phyloP scores from a whole-genome alignment of 2,329 filamentous ascomycete genomes.

The Ustulina deusta region DNA sequence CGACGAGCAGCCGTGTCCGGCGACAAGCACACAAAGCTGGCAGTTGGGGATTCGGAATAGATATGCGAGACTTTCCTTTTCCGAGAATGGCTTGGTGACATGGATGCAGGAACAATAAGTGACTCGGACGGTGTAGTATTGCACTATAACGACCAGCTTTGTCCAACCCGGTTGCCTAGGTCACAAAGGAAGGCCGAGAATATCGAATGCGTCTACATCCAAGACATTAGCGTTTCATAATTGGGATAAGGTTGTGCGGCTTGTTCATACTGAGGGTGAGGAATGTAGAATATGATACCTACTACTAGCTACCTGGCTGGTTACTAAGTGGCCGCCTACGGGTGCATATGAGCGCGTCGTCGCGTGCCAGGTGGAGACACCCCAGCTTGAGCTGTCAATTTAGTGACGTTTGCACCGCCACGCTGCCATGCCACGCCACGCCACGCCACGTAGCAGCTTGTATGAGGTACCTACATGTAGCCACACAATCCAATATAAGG shows the following conservation, averaged over 20 bases:
- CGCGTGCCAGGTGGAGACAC: slow-evolving; percentile 28
- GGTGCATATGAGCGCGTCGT: slow-evolving; percentile 30
- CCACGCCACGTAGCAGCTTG: background rate
- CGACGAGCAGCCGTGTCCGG: slow-evolving; percentile 44
- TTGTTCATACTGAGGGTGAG: slow-evolving; percentile 6
- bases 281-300: slow-evolving; percentile 18
- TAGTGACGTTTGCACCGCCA: slow-evolving; percentile 25
- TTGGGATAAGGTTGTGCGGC: background rate
- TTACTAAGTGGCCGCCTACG: too few relatives aligned
- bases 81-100: slow-evolving; percentile 44
- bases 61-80: slow-evolving; percentile 44
- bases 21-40: slow-evolving; percentile 44
- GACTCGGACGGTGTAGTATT: background rate
- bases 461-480: background rate
- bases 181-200: slow-evolving; percentile 22
- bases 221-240: slow-evolving; percentile 16
- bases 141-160: slow-evolving; percentile 22
- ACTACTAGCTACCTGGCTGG: slow-evolving; percentile 5
- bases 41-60: slow-evolving; percentile 39
- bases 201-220: slow-evolving; percentile 29
- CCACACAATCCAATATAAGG: too few relatives aligned
- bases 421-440: slow-evolving; percentile 18
- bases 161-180: slow-evolving; percentile 24
- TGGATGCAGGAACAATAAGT: slow-evolving; percentile 35
- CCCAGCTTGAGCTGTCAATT: slow-evolving; percentile 6